Evolutionary conservation across 495 filamentous ascomycete genomes (phyloP).

Genomic region (Hyphodiscus hymeniophilus): DNA sequence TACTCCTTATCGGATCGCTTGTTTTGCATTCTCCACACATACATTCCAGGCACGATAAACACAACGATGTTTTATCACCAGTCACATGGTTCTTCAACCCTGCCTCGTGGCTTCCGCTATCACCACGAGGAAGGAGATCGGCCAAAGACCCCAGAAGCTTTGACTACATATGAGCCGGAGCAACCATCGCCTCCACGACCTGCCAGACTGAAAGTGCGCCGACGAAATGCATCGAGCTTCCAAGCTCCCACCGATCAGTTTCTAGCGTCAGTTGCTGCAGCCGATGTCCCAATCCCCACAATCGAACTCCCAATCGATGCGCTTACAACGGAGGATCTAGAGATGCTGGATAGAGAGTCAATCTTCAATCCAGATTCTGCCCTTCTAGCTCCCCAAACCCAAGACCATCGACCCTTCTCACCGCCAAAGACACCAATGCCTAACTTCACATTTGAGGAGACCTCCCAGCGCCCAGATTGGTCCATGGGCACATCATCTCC

Average conservation of each 20-base stretch:
- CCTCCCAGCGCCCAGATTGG: conserved; percentile 18
- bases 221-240: conserved; percentile 31
- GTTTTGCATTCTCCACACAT: not conserved
- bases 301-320: conserved; percentile 34
- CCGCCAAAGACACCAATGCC: conserved; percentile 21
- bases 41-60: conserved; percentile 9
- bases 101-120: conserved; percentile 33
- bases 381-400: conserved; percentile 14
- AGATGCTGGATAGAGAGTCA: conserved; percentile 25
- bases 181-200: conserved; percentile 18
- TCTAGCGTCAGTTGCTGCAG: conserved; percentile 47
- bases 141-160: conserved; percentile 20
- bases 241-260: conserved; percentile 47
- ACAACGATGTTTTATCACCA: conserved; percentile 27
- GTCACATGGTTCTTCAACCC: conserved; percentile 28
- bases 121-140: conserved; percentile 13
- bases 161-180: conserved; percentile 6
- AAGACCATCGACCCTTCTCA: conserved; percentile 4
- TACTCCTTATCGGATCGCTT: not conserved
- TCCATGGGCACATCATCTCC: conserved; percentile 11
- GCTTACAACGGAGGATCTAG: conserved; percentile 26
- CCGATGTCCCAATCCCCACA: conserved; percentile 39
- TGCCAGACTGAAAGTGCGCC: conserved; percentile 15
- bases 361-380: conserved; percentile 1
- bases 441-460: conserved; percentile 1